Evolutionary conservation across 768 basidiomycete genomes (phyloP).

Genomic region (Lactifluus piperatus): DNA sequence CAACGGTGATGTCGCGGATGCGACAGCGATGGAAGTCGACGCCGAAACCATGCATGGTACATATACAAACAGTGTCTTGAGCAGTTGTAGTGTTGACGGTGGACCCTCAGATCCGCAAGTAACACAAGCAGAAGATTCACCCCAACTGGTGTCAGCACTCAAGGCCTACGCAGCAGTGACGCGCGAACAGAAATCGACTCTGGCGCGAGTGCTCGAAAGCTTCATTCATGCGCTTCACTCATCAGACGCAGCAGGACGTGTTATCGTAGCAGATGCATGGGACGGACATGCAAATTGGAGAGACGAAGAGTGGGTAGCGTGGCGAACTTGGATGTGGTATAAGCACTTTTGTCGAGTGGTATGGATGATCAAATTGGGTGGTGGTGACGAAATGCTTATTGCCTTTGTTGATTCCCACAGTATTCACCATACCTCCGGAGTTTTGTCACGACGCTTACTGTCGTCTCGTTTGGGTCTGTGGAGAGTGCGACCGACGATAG

Average conservation of each 20-base stretch:
- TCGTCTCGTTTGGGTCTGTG: constrained; percentile 59
- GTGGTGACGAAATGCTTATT: constrained; percentile 1
- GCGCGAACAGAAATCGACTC: constrained; percentile 64
- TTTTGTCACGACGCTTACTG: constrained; percentile 60
- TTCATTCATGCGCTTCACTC: constrained; percentile 42
- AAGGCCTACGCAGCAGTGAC: constrained; percentile 70
- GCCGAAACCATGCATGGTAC: constrained; percentile 58
- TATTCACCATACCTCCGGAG: constrained; percentile 74
- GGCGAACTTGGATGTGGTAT: constrained; percentile 91
- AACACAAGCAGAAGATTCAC: constrained; percentile 45
- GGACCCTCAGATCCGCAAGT: constrained; percentile 30
- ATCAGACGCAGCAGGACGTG: constrained; percentile 42
- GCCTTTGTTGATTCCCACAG: constrained; percentile 31
- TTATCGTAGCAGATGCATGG: constrained; percentile 65
- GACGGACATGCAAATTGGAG: constrained; percentile 60
- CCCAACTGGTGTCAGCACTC: constrained; percentile 58
- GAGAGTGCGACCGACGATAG: constrained; percentile 50
- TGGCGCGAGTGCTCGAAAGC: constrained; percentile 65
- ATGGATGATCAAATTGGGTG: constrained; percentile 26
- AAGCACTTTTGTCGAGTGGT: constrained; percentile 80
- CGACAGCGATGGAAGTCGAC: constrained; percentile 54
- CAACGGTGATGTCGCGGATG: constrained; percentile 33
- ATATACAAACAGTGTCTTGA: constrained; percentile 20
- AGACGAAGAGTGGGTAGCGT: constrained; percentile 68
- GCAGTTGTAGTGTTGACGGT: neutral